phyloP scores from a whole-genome alignment of 495 filamentous ascomycete species.

The Penicillium steckii region DNA sequence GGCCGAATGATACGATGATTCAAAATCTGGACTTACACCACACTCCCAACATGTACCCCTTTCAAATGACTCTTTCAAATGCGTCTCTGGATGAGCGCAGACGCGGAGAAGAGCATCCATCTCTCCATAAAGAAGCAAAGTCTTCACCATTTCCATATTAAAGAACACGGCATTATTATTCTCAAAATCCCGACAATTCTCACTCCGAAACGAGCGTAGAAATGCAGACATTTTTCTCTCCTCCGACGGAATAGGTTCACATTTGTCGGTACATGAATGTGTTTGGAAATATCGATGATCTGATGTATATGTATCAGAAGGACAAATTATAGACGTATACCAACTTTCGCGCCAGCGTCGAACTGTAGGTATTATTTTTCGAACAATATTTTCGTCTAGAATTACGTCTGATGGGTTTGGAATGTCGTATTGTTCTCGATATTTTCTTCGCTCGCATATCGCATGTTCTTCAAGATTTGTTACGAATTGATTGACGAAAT shows the following conservation, averaged over 20 bases:
- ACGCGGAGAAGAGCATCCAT: slow-evolving; percentile 19
- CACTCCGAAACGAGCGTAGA: slow-evolving; percentile 2
- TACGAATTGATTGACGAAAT: slow-evolving; percentile 16
- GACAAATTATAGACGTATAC: background rate
- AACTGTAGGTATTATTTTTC: background rate
- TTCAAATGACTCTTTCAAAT: no score
- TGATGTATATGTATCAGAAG: no score
- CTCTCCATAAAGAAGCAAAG: slow-evolving; percentile 21
- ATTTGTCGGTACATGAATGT: background rate
- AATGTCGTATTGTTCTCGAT: slow-evolving; percentile 3
- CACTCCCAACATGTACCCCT: no score
- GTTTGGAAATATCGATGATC: no score
- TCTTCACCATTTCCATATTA: slow-evolving; percentile 22
- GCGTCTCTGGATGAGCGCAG: slow-evolving; percentile 13
- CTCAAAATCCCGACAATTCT: background rate
- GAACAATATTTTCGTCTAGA: background rate
- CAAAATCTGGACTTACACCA: background rate
- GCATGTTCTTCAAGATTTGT: slow-evolving; percentile 16
- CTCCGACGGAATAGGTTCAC: slow-evolving; percentile 6
- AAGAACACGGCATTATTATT: slow-evolving; percentile 10
- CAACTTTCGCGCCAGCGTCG: background rate
- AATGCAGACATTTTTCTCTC: slow-evolving; percentile 17
- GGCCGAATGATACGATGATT: no score
- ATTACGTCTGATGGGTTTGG: background rate
- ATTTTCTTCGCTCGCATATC: slow-evolving; percentile 19